Percentiles rank a stretch among this genome's conserved stretches.
Evolutionary conservation across 495 filamentous ascomycete species (phyloP).

Genomic region (Stereocaulon alpinum): DNA sequence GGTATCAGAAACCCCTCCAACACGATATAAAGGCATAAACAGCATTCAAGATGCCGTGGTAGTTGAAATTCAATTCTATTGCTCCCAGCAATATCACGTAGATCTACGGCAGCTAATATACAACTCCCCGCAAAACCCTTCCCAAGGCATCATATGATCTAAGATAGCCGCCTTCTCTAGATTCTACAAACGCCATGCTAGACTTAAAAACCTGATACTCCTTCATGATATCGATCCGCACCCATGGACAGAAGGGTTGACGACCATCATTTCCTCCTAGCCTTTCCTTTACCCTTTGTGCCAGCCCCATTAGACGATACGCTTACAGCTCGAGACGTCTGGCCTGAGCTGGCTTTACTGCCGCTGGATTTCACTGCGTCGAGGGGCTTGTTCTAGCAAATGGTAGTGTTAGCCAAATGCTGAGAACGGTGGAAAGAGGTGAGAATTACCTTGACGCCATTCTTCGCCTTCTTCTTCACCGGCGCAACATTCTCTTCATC

Average conservation of each 20-base stretch:
- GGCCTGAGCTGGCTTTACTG: slow-evolving; percentile 40
- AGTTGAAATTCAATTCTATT: no score
- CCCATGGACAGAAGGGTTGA: no score
- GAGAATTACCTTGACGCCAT: slow-evolving; percentile 63
- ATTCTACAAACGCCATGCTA: no score
- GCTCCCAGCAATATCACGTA: no score
- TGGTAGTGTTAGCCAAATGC: slow-evolving; percentile 19
- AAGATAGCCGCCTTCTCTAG: no score
- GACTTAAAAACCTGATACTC: background rate
- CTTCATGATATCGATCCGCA: background rate
- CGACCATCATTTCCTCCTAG: slow-evolving; percentile 25
- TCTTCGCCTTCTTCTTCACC: slow-evolving; percentile 87
- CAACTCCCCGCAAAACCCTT: background rate
- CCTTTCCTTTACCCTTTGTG: slow-evolving; percentile 42
- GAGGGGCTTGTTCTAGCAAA: slow-evolving; percentile 48
- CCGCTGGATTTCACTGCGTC: slow-evolving; percentile 44
- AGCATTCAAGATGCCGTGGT: no score
- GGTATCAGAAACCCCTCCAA: no score
- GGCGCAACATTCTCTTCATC: slow-evolving; percentile 76
- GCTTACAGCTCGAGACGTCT: slow-evolving; percentile 48
- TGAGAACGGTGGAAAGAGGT: no score
- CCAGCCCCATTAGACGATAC: slow-evolving; percentile 41
- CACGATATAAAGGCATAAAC: no score
- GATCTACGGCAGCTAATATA: background rate
- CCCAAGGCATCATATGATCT: background rate